Percentiles rank a stretch among this genome's conserved stretches.
phyloP scores from a whole-genome alignment of 352 stramenopile species.

The Pythium brachiatum region DNA sequence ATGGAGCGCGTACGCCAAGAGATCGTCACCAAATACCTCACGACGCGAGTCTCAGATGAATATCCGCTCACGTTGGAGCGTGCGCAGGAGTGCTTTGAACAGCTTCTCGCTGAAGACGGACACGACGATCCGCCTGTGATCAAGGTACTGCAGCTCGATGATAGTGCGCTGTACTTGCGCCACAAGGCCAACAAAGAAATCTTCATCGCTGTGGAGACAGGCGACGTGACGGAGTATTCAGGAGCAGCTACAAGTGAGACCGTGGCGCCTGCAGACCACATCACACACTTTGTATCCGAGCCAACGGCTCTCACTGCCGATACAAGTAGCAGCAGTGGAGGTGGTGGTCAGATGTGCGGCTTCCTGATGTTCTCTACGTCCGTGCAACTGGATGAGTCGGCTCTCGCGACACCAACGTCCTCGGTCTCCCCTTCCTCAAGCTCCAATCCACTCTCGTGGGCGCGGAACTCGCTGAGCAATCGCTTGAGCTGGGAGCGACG shows the following conservation, averaged over 20 bases:
- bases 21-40: conserved; percentile 36
- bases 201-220: conserved; percentile 29
- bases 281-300: conserved; percentile 51
- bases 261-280: conserved; percentile 4
- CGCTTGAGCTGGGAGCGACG: conserved; percentile 52
- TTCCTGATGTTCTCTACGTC: conserved; percentile 71
- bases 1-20: conserved; percentile 68
- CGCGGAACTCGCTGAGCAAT: conserved; percentile 23
- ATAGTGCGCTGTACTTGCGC: conserved; percentile 38
- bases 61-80: conserved; percentile 28
- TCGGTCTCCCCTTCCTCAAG: neutral
- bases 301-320: conserved; percentile 34
- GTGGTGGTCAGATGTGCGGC: conserved; percentile 55
- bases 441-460: conserved; percentile 21
- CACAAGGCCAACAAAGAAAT: conserved; percentile 47
- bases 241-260: neutral
- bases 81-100: conserved; percentile 28
- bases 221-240: neutral
- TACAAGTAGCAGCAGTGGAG: conserved; percentile 15
- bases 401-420: conserved; percentile 24
- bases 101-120: conserved; percentile 4
- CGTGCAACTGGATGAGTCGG: conserved; percentile 43
- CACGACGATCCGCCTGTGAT: conserved; percentile 15
- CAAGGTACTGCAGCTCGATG: conserved; percentile 42
- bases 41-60: conserved; percentile 33